Percentiles rank a stretch among this genome's conserved stretches.
phyloP scores from a whole-genome alignment of 2,329 filamentous ascomycete species.

The Pochonia chlamydosporia region DNA sequence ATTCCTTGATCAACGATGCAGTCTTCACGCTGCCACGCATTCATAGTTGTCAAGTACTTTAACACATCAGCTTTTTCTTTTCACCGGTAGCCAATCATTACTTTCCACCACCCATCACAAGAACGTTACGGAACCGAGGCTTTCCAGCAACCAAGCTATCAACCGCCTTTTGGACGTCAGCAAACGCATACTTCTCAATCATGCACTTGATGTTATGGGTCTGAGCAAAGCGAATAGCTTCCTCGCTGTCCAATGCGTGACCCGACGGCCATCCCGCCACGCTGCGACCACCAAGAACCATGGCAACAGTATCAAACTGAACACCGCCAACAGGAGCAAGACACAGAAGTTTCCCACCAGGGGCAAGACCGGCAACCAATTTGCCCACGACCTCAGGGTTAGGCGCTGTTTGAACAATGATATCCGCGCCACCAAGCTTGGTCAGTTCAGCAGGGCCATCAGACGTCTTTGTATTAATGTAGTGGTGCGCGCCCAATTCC shows the following conservation, averaged over 20 bases:
- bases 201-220: conserved; percentile 58
- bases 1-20: too few species aligned
- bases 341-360: conserved; percentile 53
- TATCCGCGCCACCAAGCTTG: conserved; percentile 54
- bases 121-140: conserved; percentile 39
- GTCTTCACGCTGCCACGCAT: too few species aligned
- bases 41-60: too few species aligned
- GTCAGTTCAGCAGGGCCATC: conserved; percentile 38
- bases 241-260: conserved; percentile 55
- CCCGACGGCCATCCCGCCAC: conserved; percentile 61
- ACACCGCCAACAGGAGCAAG: conserved; percentile 45
- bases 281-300: conserved; percentile 47
- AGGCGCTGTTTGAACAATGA: conserved; percentile 60
- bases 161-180: conserved; percentile 40
- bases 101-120: conserved; percentile 27
- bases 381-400: conserved; percentile 48
- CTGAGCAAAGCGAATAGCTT: conserved; percentile 61
- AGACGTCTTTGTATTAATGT: conserved; percentile 44
- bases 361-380: conserved; percentile 47
- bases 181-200: conserved; percentile 57
- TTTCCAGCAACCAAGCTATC: conserved; percentile 34
- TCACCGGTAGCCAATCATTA: too few species aligned
- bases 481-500: conserved; percentile 37
- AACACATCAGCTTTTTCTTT: too few species aligned
- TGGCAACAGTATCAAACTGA: conserved; percentile 33